A percentile compares a stretch with the other conserved stretches of the same genome.
Evolutionary conservation across 2,329 filamentous ascomycete genomes (phyloP).

Genomic region (Lecanoromycetidae sp.): DNA sequence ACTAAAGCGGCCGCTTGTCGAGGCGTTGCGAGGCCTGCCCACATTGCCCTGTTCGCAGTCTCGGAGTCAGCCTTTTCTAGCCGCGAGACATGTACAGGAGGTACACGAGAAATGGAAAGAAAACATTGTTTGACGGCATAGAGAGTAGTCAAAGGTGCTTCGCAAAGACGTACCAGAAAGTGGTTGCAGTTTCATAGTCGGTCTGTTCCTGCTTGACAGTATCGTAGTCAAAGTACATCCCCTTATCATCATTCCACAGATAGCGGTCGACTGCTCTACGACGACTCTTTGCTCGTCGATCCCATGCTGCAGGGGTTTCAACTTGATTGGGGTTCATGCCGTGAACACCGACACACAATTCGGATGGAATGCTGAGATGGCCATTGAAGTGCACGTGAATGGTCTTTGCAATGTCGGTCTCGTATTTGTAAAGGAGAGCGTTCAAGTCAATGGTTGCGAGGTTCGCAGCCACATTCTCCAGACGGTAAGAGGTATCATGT

Average conservation of each 20-base stretch:
- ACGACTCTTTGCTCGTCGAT: slow-evolving; percentile 72
- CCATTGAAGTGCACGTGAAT: slow-evolving; percentile 79
- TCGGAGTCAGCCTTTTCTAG: slow-evolving; percentile 76
- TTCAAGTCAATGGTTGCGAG: slow-evolving; percentile 91
- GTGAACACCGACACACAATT: slow-evolving; percentile 60
- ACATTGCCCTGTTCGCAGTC: slow-evolving; percentile 88
- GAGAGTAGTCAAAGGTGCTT: no score
- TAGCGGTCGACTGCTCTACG: slow-evolving; percentile 83
- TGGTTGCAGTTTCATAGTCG: slow-evolving; percentile 81
- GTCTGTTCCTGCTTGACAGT: slow-evolving; percentile 70
- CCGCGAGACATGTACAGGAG: no score
- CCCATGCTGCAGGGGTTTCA: slow-evolving; percentile 79
- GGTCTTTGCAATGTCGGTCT: slow-evolving; percentile 77
- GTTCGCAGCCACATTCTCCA: slow-evolving; percentile 77
- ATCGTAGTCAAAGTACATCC: slow-evolving; percentile 98
- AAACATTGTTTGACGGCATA: no score
- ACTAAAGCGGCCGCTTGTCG: slow-evolving; percentile 79
- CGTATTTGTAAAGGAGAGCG: slow-evolving; percentile 91
- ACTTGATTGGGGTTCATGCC: slow-evolving; percentile 48
- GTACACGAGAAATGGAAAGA: no score
- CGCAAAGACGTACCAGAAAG: no score
- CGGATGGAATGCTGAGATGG: slow-evolving; percentile 62
- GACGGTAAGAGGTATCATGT: slow-evolving; percentile 88
- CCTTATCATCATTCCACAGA: slow-evolving; percentile 80
- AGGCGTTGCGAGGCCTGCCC: slow-evolving; percentile 79